Evolutionary conservation across 192 early-diverging fungal genomes (phyloP).

Genomic region (Gigaspora rosea): DNA sequence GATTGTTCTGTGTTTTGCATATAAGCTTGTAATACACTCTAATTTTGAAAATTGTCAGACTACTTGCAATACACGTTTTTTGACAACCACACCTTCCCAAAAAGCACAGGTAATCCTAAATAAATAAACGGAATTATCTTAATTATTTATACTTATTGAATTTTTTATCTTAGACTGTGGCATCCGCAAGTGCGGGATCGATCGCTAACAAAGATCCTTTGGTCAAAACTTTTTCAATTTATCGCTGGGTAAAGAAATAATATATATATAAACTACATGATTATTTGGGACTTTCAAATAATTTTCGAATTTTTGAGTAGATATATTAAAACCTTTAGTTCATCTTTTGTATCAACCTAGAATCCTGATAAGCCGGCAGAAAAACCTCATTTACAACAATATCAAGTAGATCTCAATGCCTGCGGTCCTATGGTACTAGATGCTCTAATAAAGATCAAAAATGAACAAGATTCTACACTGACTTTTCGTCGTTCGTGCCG

Average conservation of each 20-base stretch:
- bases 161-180: not conserved
- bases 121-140: too few species aligned
- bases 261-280: not conserved
- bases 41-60: too few species aligned
- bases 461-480: conserved; percentile 90
- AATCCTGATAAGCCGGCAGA: conserved; percentile 86
- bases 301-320: too few species aligned
- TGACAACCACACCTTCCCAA: not conserved
- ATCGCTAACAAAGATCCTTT: conserved; percentile 7
- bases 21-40: too few species aligned
- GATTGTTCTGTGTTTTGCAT: too few species aligned
- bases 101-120: not conserved
- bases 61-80: not conserved
- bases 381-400: conserved; percentile 86
- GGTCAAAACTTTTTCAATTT: conserved; percentile 92
- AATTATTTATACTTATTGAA: too few species aligned
- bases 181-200: not conserved
- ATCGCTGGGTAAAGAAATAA: conserved; percentile 80
- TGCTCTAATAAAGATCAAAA: conserved; percentile 97
- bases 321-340: not conserved
- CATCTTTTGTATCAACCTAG: conserved; percentile 39
- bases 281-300: not conserved
- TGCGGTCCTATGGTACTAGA: conserved; percentile 97
- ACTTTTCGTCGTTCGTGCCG: conserved; percentile 96
- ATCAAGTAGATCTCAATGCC: conserved; percentile 87